Evolutionary conservation across 2,329 filamentous ascomycete genomes (phyloP), one percentile per base, ranked within the genome.

Genomic region (Fusarium sarcochroum): DNA sequence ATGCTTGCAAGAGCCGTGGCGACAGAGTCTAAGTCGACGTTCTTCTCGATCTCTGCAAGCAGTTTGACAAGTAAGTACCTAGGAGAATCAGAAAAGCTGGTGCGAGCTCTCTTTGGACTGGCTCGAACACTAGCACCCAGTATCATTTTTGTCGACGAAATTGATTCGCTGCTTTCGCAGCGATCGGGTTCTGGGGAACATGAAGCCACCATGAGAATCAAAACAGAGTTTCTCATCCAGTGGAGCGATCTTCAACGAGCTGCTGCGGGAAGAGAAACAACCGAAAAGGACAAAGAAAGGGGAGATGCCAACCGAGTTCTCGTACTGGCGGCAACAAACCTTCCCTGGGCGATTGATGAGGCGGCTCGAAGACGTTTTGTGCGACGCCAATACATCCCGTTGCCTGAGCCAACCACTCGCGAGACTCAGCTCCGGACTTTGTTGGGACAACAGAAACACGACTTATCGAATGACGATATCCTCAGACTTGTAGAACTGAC

Each of bases 61-160:
- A 97, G 93, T 72, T 82, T 99, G 69, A 98, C 95, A 2, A 97
- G 93, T 76, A 99, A 99, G 80, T 99, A 95, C 79, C 86, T 98
- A 11, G 96, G 96, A 44, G 96, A 99, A 77, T 97, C 93, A 1
- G 96, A 99, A 80, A 99, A 99, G 80, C 88, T 99, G 6, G 96
- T 99, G 3, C 89, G 94, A 35, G 96, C 96, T 5, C 84, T 99
- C 0, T 99, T 99, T 77, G 88, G 89, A 1, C 83, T 98, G n/a
- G 94, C 96, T 7, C 97, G 97, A 77, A 86, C 89, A 35, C 85
- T 98, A 44, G 94, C 96, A 0, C 96, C 96, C 0, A 96, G 92
- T 64, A 98, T 99, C 77, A 98, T 99, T 60, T 99, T 99, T 72
- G 94, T 99, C 6, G 96, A 99, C 75, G 96, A 99, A 77, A 99